phyloP scores from a whole-genome alignment of 2,329 filamentous ascomycete genomes.

The Pestalotiopsis sp. region DNA sequence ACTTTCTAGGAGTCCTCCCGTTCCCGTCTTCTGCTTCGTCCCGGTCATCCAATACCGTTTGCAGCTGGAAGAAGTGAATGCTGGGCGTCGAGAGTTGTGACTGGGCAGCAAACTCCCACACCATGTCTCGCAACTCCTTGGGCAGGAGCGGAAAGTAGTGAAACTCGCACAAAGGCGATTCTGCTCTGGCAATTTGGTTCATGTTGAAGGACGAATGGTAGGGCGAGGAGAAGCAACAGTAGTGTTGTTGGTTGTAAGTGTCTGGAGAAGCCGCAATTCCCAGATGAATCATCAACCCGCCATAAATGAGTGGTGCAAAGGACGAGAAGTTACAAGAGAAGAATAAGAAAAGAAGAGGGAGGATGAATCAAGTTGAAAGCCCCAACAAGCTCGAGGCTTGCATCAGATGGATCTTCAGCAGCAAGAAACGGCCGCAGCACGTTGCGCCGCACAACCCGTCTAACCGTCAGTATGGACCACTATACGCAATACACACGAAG shows the following conservation, averaged over 20 bases:
- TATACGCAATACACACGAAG: neutral
- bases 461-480: neutral
- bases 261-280: neutral
- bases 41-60: neutral
- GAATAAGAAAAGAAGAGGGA: neutral
- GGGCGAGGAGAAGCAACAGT: neutral
- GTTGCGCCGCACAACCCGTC: neutral
- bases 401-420: neutral
- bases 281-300: neutral
- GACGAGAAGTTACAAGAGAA: neutral
- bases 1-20: neutral
- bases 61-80: constrained; percentile 10
- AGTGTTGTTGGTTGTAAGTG: neutral
- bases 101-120: constrained; percentile 7
- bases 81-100: neutral
- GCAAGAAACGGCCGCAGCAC: neutral
- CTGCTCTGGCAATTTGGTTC: neutral
- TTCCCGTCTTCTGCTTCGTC: neutral
- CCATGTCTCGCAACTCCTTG: constrained; percentile 6
- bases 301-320: neutral
- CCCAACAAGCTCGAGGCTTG: neutral
- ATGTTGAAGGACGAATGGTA: neutral
- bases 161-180: constrained; percentile 3
- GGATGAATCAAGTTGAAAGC: neutral
- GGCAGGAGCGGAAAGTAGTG: constrained; percentile 10